Evolutionary conservation across 495 filamentous ascomycete genomes (phyloP).

Genomic region (Penicillium parvum): DNA sequence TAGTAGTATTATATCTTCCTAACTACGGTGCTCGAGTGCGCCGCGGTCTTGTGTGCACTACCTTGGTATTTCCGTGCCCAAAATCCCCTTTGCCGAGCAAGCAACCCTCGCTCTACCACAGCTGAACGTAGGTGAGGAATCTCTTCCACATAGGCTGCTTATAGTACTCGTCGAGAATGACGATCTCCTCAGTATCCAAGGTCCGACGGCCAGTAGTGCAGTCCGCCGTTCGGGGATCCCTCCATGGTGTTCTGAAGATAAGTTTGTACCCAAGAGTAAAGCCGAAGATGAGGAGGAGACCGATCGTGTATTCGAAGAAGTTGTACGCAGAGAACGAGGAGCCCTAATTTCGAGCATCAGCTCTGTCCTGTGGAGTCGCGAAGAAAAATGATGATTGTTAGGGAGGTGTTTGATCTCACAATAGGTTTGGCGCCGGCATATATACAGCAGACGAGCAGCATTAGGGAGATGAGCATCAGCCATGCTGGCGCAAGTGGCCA

Average conservation of each 20-base stretch:
- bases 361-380: too few relatives aligned
- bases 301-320: constrained; percentile 14
- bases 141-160: constrained; percentile 16
- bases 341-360: too few relatives aligned
- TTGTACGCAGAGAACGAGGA: constrained; percentile 13
- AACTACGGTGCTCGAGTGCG: too few relatives aligned
- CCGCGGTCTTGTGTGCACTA: too few relatives aligned
- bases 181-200: constrained; percentile 17
- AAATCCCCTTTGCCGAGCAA: too few relatives aligned
- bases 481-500: constrained; percentile 30
- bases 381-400: too few relatives aligned
- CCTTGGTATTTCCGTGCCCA: too few relatives aligned
- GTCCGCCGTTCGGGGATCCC: constrained; percentile 22
- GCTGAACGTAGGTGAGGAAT: constrained; percentile 16
- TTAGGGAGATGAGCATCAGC: not conserved
- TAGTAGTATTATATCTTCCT: too few relatives aligned
- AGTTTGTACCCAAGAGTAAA: constrained; percentile 16
- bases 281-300: not conserved
- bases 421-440: not conserved
- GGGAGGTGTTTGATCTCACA: too few relatives aligned
- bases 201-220: constrained; percentile 17
- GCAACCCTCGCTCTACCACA: too few relatives aligned
- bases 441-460: not conserved
- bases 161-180: constrained; percentile 22
- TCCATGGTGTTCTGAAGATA: constrained; percentile 16